These are phyloP conservation scores for Cichorium intybus DNA, from an alignment of 140 eudicot species.

Conservation along the genomic window DNA sequence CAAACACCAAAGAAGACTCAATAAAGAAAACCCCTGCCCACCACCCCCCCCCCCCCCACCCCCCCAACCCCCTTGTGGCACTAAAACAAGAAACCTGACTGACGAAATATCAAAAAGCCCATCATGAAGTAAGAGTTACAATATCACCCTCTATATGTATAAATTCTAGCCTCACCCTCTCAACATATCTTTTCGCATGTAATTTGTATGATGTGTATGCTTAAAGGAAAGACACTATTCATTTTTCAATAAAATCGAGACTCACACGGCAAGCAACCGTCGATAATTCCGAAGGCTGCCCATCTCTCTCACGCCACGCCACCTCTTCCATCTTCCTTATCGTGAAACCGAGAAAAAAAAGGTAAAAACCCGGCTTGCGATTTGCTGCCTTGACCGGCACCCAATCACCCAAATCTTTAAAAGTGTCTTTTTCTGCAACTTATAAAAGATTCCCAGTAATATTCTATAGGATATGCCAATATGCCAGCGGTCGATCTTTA, in stretches of 20 bases:
- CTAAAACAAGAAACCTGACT: no score
- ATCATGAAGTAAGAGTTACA: no score
- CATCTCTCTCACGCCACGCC: neutral
- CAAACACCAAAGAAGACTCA: no score
- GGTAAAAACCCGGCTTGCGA: neutral
- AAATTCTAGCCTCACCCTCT: no score
- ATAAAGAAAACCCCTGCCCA: no score
- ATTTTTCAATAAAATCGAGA: neutral
- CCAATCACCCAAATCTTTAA: neutral
- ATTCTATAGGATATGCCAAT: conserved; percentile 34
- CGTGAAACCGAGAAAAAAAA: neutral
- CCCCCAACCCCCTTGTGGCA: no score
- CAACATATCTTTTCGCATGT: no score
- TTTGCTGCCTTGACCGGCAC: neutral
- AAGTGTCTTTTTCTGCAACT: conserved; percentile 20
- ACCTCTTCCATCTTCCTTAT: neutral
- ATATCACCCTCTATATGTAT: no score
- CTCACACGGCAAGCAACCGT: conserved; percentile 6
- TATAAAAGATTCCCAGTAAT: conserved; percentile 28
- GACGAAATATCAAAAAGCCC: no score
- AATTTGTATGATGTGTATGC: no score
- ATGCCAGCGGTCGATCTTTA: neutral
- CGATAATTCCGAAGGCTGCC: neutral
- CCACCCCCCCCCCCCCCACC: no score
- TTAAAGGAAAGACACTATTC: neutral